Evolutionary conservation across 1,284 basidiomycete species (phyloP).

Genomic region (Heterobasidion annosum): DNA sequence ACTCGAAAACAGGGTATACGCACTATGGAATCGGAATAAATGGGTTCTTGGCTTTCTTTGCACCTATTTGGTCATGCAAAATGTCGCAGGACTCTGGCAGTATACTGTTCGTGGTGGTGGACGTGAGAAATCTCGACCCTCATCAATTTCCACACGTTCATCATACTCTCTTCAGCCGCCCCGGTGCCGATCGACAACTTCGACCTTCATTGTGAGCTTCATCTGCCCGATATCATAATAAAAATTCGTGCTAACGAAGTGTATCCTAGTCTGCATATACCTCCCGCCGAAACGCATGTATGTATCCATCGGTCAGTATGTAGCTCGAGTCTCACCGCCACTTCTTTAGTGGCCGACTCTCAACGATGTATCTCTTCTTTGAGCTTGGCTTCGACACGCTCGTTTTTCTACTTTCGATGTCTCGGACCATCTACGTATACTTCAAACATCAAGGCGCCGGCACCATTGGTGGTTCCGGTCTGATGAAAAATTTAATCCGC

Average conservation of each 20-base stretch:
- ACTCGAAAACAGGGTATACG: conserved; percentile 8
- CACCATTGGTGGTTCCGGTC: neutral
- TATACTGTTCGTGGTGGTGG: conserved; percentile 8
- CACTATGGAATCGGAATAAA: conserved; percentile 11
- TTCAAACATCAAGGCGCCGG: conserved; percentile 3
- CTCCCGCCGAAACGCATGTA: conserved; percentile 10
- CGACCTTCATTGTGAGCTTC: conserved; percentile 9
- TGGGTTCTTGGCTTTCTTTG: conserved; percentile 6
- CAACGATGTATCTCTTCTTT: conserved; percentile 11
- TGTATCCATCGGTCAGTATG: neutral
- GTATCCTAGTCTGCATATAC: conserved; percentile 12
- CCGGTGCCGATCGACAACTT: conserved; percentile 12
- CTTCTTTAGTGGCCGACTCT: conserved; percentile 1
- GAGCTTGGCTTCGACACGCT: conserved; percentile 11
- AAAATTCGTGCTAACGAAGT: neutral
- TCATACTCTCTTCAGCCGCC: conserved; percentile 4
- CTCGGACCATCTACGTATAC: conserved; percentile 11
- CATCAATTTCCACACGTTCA: conserved; percentile 3
- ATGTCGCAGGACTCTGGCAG: conserved; percentile 10
- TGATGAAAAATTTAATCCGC: conserved; percentile 7
- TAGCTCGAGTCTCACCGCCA: neutral
- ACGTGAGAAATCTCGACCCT: conserved; percentile 2
- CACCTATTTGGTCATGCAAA: conserved; percentile 5
- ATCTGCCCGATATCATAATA: neutral
- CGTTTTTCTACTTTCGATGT: conserved; percentile 11